phyloP scores from a whole-genome alignment of 73 alveolate species.

The Paramecium bursaria region DNA sequence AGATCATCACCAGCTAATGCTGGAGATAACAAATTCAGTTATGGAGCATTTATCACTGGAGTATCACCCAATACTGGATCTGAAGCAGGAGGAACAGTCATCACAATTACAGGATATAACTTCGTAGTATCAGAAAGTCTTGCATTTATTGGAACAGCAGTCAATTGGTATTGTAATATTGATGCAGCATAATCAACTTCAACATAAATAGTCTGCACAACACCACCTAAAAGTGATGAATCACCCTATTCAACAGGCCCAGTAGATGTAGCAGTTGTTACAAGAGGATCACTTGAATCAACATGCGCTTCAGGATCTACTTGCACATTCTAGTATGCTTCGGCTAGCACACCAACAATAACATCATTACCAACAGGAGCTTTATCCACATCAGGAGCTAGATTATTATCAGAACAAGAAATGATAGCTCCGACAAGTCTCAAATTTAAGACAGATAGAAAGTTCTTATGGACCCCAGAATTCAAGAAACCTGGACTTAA shows the following conservation, averaged over 20 bases:
- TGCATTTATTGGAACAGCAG: slow-evolving; percentile 2
- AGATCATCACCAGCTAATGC: slow-evolving; percentile 26
- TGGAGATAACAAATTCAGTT: background rate
- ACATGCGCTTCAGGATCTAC: background rate
- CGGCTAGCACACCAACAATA: background rate
- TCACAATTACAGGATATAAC: slow-evolving; percentile 45
- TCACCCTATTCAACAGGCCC: background rate
- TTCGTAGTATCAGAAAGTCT: slow-evolving; percentile 2
- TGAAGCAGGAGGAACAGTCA: slow-evolving; percentile 48
- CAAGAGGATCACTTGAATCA: slow-evolving; percentile 14
- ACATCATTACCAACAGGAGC: slow-evolving; percentile 3
- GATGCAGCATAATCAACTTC: slow-evolving; percentile 31
- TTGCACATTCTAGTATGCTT: background rate
- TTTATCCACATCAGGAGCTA: slow-evolving; percentile 10
- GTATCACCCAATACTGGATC: slow-evolving; percentile 8
- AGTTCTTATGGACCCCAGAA: slow-evolving; percentile 56
- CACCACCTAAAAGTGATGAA: slow-evolving; percentile 15
- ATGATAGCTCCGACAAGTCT: background rate
- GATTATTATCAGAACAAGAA: slow-evolving; percentile 25
- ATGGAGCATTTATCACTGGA: background rate
- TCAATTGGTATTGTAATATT: slow-evolving; percentile 45
- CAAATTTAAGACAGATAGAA: background rate
- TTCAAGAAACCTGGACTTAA: slow-evolving; percentile 20
- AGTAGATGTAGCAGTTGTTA: background rate
- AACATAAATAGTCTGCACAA: slow-evolving; percentile 1